These are phyloP conservation scores for Isochrysis galbana DNA, from an alignment of 78 protist genomes.

Conservation along the genomic window DNA sequence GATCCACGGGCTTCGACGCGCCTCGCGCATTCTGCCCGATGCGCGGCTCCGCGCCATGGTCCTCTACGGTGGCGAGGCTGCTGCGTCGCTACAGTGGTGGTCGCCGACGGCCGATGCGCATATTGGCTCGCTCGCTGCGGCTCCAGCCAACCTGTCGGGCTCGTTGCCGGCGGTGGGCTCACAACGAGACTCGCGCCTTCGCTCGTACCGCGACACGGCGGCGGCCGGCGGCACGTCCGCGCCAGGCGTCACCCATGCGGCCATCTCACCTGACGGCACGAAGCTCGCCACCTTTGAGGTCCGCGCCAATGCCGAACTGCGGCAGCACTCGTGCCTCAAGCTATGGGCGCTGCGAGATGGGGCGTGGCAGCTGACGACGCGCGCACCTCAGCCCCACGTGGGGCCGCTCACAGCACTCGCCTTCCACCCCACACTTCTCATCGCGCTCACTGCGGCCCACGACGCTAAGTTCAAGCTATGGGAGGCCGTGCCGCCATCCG, in stretches of 20 bases:
- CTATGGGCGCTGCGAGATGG: neutral
- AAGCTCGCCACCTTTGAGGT: neutral
- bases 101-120: neutral
- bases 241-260: neutral
- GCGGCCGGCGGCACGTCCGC: slow-evolving; percentile 18
- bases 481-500: neutral
- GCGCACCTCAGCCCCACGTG: slow-evolving; percentile 2
- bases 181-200: neutral
- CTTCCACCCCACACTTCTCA: neutral
- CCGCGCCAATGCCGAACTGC: slow-evolving; percentile 2
- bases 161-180: neutral
- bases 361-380: neutral
- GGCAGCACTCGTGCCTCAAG: slow-evolving; percentile 6
- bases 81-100: neutral
- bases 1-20: neutral
- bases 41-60: neutral
- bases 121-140: neutral
- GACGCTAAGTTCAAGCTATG: slow-evolving; percentile 19
- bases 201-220: neutral
- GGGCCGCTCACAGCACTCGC: neutral
- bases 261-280: neutral
- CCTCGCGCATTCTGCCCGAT: neutral
- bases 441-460: neutral
- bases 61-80: neutral
- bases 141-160: slow-evolving; percentile 5